Conservation (phyloP, 2,329 filamentous ascomycete genomes). For the Aureobasidium uvarum region DNA sequence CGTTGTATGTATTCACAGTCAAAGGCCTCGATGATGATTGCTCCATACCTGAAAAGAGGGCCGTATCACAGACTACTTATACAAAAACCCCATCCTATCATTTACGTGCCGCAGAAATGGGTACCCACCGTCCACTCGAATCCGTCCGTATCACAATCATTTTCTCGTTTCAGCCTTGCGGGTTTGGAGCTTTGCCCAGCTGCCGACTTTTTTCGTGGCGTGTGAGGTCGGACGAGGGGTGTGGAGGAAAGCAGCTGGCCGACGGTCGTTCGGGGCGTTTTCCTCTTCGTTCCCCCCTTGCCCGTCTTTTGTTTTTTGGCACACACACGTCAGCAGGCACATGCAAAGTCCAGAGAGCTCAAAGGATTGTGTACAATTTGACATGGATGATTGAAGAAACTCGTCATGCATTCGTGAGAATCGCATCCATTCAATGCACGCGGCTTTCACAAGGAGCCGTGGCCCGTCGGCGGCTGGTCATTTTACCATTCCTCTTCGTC, state of each 20-base stretch:
- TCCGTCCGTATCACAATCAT: conserved; percentile 3
- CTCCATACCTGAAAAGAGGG: neutral
- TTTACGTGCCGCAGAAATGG: neutral
- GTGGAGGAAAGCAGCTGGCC: neutral
- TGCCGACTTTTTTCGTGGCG: neutral
- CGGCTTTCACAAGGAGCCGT: neutral
- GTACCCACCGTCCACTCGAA: neutral
- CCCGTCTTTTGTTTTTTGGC: neutral
- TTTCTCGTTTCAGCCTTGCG: conserved; percentile 14
- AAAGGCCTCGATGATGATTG: neutral
- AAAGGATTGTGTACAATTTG: neutral
- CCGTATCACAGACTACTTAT: conserved; percentile 1
- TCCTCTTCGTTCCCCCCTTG: neutral
- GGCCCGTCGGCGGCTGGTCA: neutral
- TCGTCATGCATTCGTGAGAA: neutral
- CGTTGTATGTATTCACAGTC: neutral
- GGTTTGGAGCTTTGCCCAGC: neutral
- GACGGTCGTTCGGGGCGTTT: neutral
- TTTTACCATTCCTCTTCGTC: neutral
- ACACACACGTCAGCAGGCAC: neutral
- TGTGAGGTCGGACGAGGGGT: neutral
- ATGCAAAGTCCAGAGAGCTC: neutral
- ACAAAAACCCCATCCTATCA: neutral
- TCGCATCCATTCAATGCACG: neutral
- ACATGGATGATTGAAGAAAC: neutral